Conservation (phyloP, 768 basidiomycete genomes). For the Agrocybe pediades region DNA sequence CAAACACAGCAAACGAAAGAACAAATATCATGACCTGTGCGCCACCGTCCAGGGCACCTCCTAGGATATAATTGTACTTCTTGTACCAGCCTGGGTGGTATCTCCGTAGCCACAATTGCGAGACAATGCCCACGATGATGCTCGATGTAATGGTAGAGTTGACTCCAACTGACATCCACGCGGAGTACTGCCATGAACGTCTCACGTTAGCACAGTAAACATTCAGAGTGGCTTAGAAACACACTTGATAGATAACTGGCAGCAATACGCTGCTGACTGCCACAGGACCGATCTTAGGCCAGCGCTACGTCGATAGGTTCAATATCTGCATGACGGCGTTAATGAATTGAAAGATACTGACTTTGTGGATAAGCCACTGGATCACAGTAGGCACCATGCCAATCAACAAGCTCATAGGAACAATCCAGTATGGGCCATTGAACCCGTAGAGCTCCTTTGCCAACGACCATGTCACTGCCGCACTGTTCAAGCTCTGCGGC, state of each 20-base stretch:
- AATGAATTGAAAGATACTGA: conserved; percentile 18
- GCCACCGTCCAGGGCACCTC: conserved; percentile 67
- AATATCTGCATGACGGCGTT: background rate
- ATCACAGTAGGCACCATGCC: conserved; percentile 53
- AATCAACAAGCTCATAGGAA: conserved; percentile 55
- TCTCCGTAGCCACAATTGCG: conserved; percentile 60
- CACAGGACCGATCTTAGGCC: conserved; percentile 56
- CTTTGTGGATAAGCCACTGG: conserved; percentile 57
- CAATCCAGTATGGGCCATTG: conserved; percentile 55
- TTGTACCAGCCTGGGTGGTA: conserved; percentile 69
- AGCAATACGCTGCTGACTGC: conserved; percentile 51
- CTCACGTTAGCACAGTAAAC: background rate
- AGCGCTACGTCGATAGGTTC: conserved; percentile 36
- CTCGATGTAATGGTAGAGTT: conserved; percentile 51
- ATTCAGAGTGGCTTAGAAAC: background rate
- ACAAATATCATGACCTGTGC: conserved; percentile 68
- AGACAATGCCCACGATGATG: conserved; percentile 54
- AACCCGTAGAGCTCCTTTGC: conserved; percentile 58
- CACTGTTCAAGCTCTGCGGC: conserved; percentile 54
- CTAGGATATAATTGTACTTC: conserved; percentile 66
- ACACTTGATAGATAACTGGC: conserved; percentile 57
- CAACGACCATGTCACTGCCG: conserved; percentile 65
- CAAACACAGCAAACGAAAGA: conserved; percentile 65
- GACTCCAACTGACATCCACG: conserved; percentile 52
- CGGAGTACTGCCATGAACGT: conserved; percentile 32